Conservation (phyloP, 495 filamentous ascomycete species). For the Xylaria grammica region DNA sequence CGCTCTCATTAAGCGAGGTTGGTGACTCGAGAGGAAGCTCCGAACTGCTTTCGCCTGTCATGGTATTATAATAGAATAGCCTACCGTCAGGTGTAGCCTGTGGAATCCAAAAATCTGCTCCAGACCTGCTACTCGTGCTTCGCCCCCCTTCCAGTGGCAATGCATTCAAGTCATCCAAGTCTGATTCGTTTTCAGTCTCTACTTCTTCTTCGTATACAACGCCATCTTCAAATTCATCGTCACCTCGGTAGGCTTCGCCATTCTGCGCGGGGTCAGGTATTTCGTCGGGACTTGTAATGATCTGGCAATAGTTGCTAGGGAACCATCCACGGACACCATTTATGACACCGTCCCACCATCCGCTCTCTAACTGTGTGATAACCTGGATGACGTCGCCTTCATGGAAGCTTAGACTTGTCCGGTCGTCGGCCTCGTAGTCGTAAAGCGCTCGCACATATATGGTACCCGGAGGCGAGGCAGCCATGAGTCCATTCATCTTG, state of each 20-base stretch:
- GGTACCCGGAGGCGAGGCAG: conserved; percentile 72
- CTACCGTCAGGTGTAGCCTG: conserved; percentile 93
- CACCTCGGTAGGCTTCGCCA: conserved; percentile 70
- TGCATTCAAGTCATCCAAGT: conserved; percentile 62
- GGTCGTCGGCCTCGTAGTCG: conserved; percentile 96
- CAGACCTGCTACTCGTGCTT: conserved; percentile 72
- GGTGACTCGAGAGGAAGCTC: conserved; percentile 94
- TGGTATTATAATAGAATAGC: conserved; percentile 97
- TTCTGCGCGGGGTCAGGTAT: conserved; percentile 60
- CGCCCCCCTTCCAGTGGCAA: conserved; percentile 70
- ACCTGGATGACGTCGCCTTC: conserved; percentile 97
- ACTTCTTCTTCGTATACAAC: conserved; percentile 48
- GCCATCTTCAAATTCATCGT: conserved; percentile 67
- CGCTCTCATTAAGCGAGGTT: conserved; percentile 76
- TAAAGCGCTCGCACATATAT: conserved; percentile 96
- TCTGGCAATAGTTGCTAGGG: conserved; percentile 95
- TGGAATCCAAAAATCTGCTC: conserved; percentile 97
- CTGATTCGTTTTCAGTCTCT: conserved; percentile 69
- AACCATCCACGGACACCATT: conserved; percentile 96
- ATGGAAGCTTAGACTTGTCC: conserved; percentile 93
- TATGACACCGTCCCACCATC: conserved; percentile 99
- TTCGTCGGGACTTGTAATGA: conserved; percentile 77
- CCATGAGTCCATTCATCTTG: conserved; percentile 73
- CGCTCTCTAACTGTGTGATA: conserved; percentile 94
- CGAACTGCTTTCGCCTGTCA: conserved; percentile 90